Conservation (phyloP, 495 filamentous ascomycete genomes). For the Lasiosphaeria miniovina region DNA sequence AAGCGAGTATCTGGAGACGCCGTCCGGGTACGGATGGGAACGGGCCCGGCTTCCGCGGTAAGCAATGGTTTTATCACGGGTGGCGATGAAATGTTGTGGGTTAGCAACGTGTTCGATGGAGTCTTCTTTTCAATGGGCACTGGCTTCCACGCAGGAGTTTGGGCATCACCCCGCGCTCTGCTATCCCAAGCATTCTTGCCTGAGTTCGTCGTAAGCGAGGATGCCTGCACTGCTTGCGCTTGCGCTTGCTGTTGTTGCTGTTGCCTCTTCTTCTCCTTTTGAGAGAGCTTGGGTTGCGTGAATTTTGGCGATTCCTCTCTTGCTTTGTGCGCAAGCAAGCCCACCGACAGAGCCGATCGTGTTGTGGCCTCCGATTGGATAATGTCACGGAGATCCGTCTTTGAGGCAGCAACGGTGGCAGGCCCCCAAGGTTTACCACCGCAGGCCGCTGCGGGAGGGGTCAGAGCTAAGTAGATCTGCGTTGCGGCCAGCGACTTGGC, state of each 20-base stretch:
- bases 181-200: slow-evolving; percentile 35
- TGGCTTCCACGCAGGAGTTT: slow-evolving; percentile 66
- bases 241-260: slow-evolving; percentile 60
- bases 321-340: slow-evolving; percentile 53
- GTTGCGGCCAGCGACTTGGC: slow-evolving; percentile 19
- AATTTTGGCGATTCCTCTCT: slow-evolving; percentile 36
- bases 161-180: slow-evolving; percentile 20
- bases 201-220: slow-evolving; percentile 12
- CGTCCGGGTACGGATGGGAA: slow-evolving; percentile 40
- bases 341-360: slow-evolving; percentile 72
- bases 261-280: slow-evolving; percentile 85
- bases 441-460: slow-evolving; percentile 16
- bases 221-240: slow-evolving; percentile 38
- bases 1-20: slow-evolving; percentile 57
- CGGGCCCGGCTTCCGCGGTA: slow-evolving; percentile 30
- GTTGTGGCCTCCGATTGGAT: slow-evolving; percentile 68
- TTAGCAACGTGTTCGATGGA: slow-evolving; percentile 27
- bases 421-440: slow-evolving; percentile 59
- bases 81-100: slow-evolving; percentile 43
- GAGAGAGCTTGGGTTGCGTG: slow-evolving; percentile 62
- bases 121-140: slow-evolving; percentile 34
- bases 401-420: slow-evolving; percentile 53
- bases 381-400: slow-evolving; percentile 78
- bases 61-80: slow-evolving; percentile 41
- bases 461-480: not conserved